Evolutionary conservation across 495 filamentous ascomycete species (phyloP), one percentile per base, ranked within the genome.

Genomic region (Penicillium nucicola): DNA sequence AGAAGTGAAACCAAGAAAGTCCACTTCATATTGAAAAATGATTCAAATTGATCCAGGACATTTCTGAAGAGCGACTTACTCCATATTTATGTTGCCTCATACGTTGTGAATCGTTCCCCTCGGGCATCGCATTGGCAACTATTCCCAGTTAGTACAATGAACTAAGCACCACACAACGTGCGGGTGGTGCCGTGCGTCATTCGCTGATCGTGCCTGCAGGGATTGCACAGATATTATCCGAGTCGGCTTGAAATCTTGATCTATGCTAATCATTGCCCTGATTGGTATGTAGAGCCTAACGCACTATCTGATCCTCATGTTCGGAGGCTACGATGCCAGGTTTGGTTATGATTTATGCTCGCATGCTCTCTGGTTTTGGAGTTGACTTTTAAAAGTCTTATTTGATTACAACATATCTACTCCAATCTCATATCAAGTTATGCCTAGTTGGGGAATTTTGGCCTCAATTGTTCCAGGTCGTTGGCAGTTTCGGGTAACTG

Each of bases 401-500:
- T 28, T 28, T 8, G 2, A 28, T 28, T 28, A 28, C 25, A 4
- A 8, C 25, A 6, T 8, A 28, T 28, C 0, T 28, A 28, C 25
- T 28, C 7, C 7, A 8, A 28, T 48, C 23, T 11, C 11, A 23
- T 40, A n/a, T 20, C 10, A 45, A 48, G 30, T 53, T 8, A 9
- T 28, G 7, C 25, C 25, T 2, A 28, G 2, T 28, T 28, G 7
- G 25, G 25, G 10, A 8, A 9, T 28, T 28, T 28, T 28, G 10
- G 36, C 23, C 37, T 38, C 39, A 53, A 15, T 8, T 42, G 23
- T 68, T 69, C 80, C 80, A 83, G 15, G 74, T 77, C 0, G 75
- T 77, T 17, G 68, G 71, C 48, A 83, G 38, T 18, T 70, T 66
- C 1, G 72, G 64, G 58, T 81, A 79, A 15, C 81, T 74, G 45